Conservation (phyloP, 495 filamentous ascomycete species). For the Hypoxylon lienhwacheense region DNA sequence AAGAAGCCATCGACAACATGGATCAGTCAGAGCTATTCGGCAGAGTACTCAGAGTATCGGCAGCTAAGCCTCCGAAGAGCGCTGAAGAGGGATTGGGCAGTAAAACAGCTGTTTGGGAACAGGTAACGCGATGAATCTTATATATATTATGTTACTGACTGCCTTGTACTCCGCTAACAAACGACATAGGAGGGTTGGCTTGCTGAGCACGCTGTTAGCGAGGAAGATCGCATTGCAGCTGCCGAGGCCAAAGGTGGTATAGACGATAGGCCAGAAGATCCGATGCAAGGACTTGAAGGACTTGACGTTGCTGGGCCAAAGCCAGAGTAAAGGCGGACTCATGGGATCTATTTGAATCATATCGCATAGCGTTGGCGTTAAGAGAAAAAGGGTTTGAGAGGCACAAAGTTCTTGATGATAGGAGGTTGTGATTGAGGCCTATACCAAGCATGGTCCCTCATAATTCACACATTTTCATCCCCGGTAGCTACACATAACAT, state of each 20-base stretch:
- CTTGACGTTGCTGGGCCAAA: constrained; percentile 92
- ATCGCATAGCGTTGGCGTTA: constrained; percentile 53
- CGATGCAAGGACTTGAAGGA: constrained; percentile 94
- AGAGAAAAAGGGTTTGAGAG: constrained; percentile 24
- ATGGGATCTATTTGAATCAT: constrained; percentile 15
- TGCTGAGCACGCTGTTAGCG: constrained; percentile 83
- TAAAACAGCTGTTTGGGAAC: constrained; percentile 97
- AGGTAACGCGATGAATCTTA: constrained; percentile 60
- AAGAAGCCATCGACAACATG: constrained; percentile 99
- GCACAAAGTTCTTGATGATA: constrained; percentile 25
- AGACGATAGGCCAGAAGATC: constrained; percentile 67
- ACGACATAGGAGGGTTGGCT: constrained; percentile 81
- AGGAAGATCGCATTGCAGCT: constrained; percentile 74
- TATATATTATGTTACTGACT: background rate
- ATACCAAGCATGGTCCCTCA: constrained; percentile 32
- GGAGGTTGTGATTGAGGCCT: constrained; percentile 30
- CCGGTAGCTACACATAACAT: constrained; percentile 34
- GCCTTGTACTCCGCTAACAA: constrained; percentile 39
- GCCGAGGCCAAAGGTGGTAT: constrained; percentile 57
- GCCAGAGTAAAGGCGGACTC: constrained; percentile 58
- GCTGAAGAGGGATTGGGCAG: constrained; percentile 81
- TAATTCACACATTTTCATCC: constrained; percentile 32
- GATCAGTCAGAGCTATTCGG: constrained; percentile 96
- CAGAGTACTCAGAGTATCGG: constrained; percentile 84
- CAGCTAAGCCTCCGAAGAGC: constrained; percentile 91